phyloP scores from a whole-genome alignment of 345 rosid species.

The Euphorbia tirucalli region DNA sequence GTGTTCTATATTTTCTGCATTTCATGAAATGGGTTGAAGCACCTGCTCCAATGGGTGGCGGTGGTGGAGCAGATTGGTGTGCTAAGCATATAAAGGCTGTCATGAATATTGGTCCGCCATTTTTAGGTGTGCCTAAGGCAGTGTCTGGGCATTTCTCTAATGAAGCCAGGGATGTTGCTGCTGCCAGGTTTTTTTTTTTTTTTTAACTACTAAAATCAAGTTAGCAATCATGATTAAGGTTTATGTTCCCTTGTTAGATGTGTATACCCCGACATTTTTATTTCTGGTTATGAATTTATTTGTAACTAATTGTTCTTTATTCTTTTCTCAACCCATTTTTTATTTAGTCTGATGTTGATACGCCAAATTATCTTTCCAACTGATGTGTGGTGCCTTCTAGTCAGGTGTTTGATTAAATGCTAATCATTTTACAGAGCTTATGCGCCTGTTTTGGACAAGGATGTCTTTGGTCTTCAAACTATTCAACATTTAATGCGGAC shows the following conservation, averaged over 20 bases:
- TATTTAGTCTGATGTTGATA: not conserved
- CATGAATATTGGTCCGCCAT: conserved; percentile 71
- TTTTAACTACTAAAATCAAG: not conserved
- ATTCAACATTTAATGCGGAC: conserved; percentile 62
- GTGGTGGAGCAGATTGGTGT: conserved; percentile 74
- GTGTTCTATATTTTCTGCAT: conserved; percentile 66
- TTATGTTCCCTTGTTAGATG: conserved; percentile 8
- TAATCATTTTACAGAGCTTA: conserved; percentile 41
- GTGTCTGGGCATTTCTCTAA: conserved; percentile 53
- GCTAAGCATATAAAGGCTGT: conserved; percentile 62
- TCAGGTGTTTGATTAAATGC: conserved; percentile 18
- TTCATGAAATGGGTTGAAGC: conserved; percentile 83
- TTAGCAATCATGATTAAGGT: not conserved
- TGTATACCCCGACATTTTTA: not conserved
- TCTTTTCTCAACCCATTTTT: not conserved
- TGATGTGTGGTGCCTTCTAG: conserved; percentile 2
- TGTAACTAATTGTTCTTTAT: not conserved
- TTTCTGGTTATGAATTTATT: not conserved
- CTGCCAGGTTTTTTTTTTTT: conserved; percentile 49
- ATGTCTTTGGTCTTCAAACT: conserved; percentile 54
- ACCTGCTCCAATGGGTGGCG: conserved; percentile 72
- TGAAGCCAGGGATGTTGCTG: conserved; percentile 63
- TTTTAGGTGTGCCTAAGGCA: conserved; percentile 67
- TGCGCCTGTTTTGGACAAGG: conserved; percentile 63
- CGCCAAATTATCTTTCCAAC: conserved; percentile 5